Evolutionary conservation across 2,329 filamentous ascomycete species (phyloP).

Genomic region (Curvularia sp.): DNA sequence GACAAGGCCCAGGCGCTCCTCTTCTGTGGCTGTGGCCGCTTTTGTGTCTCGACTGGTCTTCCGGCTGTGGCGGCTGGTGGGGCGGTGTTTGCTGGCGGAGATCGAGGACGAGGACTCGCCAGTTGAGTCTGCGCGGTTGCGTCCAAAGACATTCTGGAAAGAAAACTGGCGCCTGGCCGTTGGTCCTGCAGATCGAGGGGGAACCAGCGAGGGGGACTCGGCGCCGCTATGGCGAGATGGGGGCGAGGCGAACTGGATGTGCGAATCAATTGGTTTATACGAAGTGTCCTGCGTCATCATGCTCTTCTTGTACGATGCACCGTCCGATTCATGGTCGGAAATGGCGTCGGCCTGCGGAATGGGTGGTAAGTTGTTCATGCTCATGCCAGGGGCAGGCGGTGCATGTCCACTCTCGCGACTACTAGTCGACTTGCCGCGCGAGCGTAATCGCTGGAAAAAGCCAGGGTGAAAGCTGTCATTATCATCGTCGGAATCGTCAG

Average conservation of each 20-base stretch:
- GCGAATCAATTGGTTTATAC: slow-evolving; percentile 55
- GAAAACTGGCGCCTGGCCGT: slow-evolving; percentile 79
- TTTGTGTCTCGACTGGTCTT: slow-evolving; percentile 45
- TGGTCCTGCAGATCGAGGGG: slow-evolving; percentile 66
- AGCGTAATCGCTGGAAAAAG: slow-evolving; percentile 53
- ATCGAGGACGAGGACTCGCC: slow-evolving; percentile 25
- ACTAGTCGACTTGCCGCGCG: slow-evolving; percentile 44
- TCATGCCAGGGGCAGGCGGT: slow-evolving; percentile 23
- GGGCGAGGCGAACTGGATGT: slow-evolving; percentile 54
- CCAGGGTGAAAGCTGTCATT: slow-evolving; percentile 54
- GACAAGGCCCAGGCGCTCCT: slow-evolving; percentile 84
- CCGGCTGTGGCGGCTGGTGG: slow-evolving; percentile 38
- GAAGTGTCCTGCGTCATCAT: slow-evolving; percentile 54
- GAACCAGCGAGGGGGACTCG: slow-evolving; percentile 53
- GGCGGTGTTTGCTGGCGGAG: slow-evolving; percentile 18
- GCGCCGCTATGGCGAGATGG: slow-evolving; percentile 48
- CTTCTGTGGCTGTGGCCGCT: slow-evolving; percentile 68
- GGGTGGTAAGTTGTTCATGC: slow-evolving; percentile 33
- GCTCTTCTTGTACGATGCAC: slow-evolving; percentile 56
- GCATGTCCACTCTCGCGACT: slow-evolving; percentile 30
- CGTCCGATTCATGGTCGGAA: slow-evolving; percentile 38
- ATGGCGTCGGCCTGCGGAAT: slow-evolving; percentile 32
- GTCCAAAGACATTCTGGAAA: slow-evolving; percentile 83
- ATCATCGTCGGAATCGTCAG: slow-evolving; percentile 59
- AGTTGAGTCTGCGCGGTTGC: slow-evolving; percentile 48